Evolutionary conservation across 2,329 filamentous ascomycete species (phyloP), one percentile per base, ranked within the genome.

Genomic region (Ceratocystiopsis minuta): DNA sequence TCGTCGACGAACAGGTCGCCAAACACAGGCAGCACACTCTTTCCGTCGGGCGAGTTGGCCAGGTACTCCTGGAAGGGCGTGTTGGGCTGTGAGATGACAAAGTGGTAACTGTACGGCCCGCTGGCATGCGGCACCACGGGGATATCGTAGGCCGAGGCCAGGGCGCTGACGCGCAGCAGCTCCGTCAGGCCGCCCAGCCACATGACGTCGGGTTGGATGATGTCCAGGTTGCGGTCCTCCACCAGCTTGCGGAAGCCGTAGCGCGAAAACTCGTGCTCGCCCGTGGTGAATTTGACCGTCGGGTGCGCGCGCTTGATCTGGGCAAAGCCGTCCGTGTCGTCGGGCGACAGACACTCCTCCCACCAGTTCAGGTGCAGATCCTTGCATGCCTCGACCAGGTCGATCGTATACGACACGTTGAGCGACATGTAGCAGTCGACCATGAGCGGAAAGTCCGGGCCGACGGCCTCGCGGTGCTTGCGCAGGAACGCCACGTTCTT

Each of bases 361-460:
- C 85, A 94, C 87, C 87, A 95, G 65, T 94, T 86, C 57, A 95
- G 87, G 59, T 88, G 72, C 50, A 94, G 71, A 51, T 86, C 77
- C 52, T 83, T 73, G 56, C 80, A 85, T 40, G 78, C 80, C 62
- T 87, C 82, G 46, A 82, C 87, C 18, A 95, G 69, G 60, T 94
- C 80, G 51, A 95, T 93, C 4, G 84, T 93, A 63, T 95, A 95
- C 1, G 82, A 66, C 20, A 95, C 87, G 53, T 87, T 94, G 54
- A 95, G 66, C 51, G 81, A 87, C 87, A 95, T 95, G 63, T 93
- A 95, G 68, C 87, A 95, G 63, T 95, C 87, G 6, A 95, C 87
- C 68, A 92, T 87, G 50, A 95, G 70, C 37, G 87, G 87, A 57
- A 90, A 95, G 58, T 94, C 82, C 0, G 85, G 82, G 0, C 87